A percentile compares a stretch with the other conserved stretches of the same genome.
These are phyloP conservation scores for Wallemia mellicola DNA, from an alignment of 1,284 basidiomycete genomes.

Conservation along the genomic window DNA sequence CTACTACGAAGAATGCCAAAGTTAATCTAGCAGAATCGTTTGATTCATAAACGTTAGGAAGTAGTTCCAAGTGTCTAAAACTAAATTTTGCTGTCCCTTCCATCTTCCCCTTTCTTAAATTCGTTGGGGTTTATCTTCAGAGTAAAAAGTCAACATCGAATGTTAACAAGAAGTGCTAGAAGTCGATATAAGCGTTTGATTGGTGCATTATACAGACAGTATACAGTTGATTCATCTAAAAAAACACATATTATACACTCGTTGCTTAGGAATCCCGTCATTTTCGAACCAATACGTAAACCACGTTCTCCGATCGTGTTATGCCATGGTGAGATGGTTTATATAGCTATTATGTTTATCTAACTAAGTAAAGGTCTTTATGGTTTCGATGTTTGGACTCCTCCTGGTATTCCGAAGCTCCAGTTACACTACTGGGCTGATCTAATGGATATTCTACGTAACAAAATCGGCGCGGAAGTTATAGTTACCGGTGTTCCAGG, in stretches of 20 bases:
- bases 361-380: conserved; percentile 37
- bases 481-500: conserved; percentile 83
- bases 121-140: no score
- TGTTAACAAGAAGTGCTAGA: no score
- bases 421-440: conserved; percentile 88
- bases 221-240: no score
- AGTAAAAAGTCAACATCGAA: no score
- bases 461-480: conserved; percentile 65
- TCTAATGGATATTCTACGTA: conserved; percentile 48
- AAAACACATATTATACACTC: background rate
- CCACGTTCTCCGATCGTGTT: conserved; percentile 75
- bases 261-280: background rate
- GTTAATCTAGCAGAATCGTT: background rate
- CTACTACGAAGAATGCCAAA: background rate
- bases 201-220: no score
- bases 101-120: background rate
- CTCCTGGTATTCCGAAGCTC: conserved; percentile 40
- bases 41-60: background rate
- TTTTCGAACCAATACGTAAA: conserved; percentile 25
- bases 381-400: conserved; percentile 65
- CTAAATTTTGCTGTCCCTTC: background rate
- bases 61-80: background rate
- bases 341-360: conserved; percentile 1
- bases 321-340: conserved; percentile 47
- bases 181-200: background rate